A percentile compares a stretch with the other conserved stretches of the same genome.
Evolutionary conservation across 306 rosid species (phyloP).

Genomic region (Lathyrus aphaca): DNA sequence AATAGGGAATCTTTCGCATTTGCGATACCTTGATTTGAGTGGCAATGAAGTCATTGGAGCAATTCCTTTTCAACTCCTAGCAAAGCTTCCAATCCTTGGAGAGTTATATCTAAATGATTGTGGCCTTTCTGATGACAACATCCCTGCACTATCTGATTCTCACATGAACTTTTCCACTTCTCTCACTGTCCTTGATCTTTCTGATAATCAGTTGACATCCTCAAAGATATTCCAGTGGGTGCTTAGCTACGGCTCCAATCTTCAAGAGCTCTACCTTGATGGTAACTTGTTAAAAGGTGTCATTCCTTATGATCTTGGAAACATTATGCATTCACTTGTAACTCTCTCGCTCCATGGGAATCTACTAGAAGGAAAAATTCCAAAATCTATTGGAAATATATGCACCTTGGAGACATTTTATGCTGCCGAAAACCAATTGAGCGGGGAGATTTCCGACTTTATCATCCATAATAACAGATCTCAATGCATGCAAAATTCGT

Average conservation of each 20-base stretch:
- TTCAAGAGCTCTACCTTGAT: not conserved
- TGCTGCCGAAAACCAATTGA: rapidly evolving
- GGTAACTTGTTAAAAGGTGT: not conserved
- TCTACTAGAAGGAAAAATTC: slow-evolving; percentile 7
- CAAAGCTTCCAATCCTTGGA: not conserved
- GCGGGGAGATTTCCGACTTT: slow-evolving; percentile 14
- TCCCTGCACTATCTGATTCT: not conserved
- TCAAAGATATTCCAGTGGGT: not conserved
- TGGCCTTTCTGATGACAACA: not conserved
- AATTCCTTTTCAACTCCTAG: not conserved
- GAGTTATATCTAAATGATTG: not conserved
- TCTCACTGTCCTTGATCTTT: not conserved
- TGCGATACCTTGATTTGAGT: not conserved
- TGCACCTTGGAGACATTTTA: not conserved
- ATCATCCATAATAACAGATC: not conserved
- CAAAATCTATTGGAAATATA: slow-evolving; percentile 15
- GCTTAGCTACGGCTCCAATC: slow-evolving; percentile 16
- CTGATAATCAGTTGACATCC: not conserved
- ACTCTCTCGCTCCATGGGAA: rapidly evolving
- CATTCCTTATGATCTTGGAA: slow-evolving; percentile 17
- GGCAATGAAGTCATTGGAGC: not conserved
- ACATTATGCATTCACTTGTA: slow-evolving; percentile 19
- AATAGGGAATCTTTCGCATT: not conserved
- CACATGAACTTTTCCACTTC: not conserved
- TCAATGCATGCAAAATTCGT: not conserved